Evolutionary conservation across 2,329 filamentous ascomycete species (phyloP), one percentile per base, ranked within the genome.

Genomic region (Pseudogymnoascus sp.): DNA sequence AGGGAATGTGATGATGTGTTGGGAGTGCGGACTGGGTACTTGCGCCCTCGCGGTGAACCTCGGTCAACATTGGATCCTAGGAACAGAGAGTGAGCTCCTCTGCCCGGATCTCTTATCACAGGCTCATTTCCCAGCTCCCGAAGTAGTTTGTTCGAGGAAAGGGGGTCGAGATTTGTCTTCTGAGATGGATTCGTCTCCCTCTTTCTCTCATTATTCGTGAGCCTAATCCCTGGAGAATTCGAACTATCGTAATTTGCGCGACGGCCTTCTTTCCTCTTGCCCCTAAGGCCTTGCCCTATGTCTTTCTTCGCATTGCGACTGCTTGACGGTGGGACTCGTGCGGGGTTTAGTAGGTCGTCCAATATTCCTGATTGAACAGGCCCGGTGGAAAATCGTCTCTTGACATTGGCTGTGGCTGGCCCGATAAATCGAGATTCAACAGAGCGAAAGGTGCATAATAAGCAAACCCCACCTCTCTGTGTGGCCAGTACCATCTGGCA

Each of bases 401-500:
- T 59, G 34, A 54, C 50, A 61, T 43, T 58, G 57, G 18, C 14
- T 22, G 25, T 50, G 16, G 47, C 18, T 9, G 65, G 62, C 59
- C 72, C 71, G 57, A 63, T 59, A 47, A 64, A 59, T n/a, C 68
- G 64, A 65, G 67, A 67, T 65, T 69, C 60, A 30, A 68, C 63
- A 38, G 70, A 65, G 65, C 70, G 72, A 63, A 76, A 73, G 30
- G 71, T 65, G 68, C 75, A 76, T 64, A 76, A 69, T 37, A 77
- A 70, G 71, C 76, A 78, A 68, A 68, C 68, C 57, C 69, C 71
- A 66, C 70, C 68, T 67, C 64, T 70, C 59, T 66, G 67, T 60
- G 67, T 67, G 68, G 74, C 73, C 71, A 69, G 65, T 70, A 70
- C 74, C 77, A 79, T 78, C 67, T 70, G 70, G 47, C 47, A 54